These are phyloP conservation scores for Phytopythium vexans DNA, from an alignment of 352 stramenopile species.

Conservation along the genomic window DNA sequence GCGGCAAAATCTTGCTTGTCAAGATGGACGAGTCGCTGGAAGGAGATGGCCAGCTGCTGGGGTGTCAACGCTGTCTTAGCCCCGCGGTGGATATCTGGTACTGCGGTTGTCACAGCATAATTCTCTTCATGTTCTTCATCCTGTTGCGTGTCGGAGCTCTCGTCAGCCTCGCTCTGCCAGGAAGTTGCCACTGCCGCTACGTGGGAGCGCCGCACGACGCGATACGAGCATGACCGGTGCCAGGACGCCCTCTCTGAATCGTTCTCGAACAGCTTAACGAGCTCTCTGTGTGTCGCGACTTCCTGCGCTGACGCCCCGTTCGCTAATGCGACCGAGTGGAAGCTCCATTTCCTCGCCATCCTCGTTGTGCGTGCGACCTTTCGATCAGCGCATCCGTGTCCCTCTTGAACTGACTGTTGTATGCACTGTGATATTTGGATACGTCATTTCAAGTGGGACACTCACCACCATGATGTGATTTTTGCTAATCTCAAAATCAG, in stretches of 20 bases:
- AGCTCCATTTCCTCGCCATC: constrained; percentile 27
- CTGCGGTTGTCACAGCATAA: too few relatives aligned
- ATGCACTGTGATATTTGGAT: background rate
- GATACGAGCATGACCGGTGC: constrained; percentile 31
- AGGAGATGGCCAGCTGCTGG: constrained; percentile 32
- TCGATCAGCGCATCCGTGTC: constrained; percentile 1
- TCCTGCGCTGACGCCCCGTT: constrained; percentile 38
- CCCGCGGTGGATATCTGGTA: too few relatives aligned
- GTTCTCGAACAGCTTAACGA: constrained; percentile 20
- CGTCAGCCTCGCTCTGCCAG: constrained; percentile 3
- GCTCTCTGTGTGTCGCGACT: constrained; percentile 15
- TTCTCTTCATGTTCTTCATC: background rate
- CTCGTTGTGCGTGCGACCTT: background rate
- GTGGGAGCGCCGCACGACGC: constrained; percentile 35
- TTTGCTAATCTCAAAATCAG: background rate
- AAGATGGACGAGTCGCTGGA: constrained; percentile 42
- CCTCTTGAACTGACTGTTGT: background rate
- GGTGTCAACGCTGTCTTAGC: constrained; percentile 13
- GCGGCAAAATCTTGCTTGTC: constrained; percentile 39
- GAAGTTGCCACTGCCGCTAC: constrained; percentile 14
- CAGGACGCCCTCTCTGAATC: constrained; percentile 25
- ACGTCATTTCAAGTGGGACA: constrained; percentile 1
- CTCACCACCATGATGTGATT: background rate
- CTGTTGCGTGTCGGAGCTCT: background rate
- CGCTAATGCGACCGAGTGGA: constrained; percentile 44